phyloP scores from a whole-genome alignment of 257 asterid species.

The Lantana camara region DNA sequence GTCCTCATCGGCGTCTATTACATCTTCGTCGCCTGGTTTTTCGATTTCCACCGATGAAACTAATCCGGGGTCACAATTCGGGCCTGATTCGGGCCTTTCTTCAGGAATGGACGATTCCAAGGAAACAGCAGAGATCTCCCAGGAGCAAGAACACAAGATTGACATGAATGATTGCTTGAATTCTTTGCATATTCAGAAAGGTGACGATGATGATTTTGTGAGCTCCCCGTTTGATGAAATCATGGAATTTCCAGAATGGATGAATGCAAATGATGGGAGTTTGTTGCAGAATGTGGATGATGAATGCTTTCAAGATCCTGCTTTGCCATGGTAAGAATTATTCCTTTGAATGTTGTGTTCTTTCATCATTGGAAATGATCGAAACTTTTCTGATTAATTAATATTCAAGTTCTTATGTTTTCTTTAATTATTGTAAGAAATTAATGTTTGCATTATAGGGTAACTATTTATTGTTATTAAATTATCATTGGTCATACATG shows the following conservation, averaged over 20 bases:
- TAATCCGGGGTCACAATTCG: background rate
- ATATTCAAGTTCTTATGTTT: background rate
- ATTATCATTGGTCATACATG: too few relatives aligned
- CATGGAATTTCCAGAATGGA: conserved; percentile 90
- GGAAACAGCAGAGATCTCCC: conserved; percentile 91
- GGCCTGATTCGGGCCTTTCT: conserved; percentile 55
- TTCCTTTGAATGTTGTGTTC: too few relatives aligned
- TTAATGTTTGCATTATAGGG: too few relatives aligned
- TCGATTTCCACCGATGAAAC: conserved; percentile 29
- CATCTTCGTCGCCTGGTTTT: conserved; percentile 56
- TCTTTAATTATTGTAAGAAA: too few relatives aligned
- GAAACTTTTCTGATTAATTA: background rate
- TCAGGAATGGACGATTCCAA: conserved; percentile 69
- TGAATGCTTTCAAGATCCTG: conserved; percentile 68
- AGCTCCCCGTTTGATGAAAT: conserved; percentile 67
- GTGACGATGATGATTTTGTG: conserved; percentile 59
- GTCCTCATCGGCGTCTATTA: conserved; percentile 56
- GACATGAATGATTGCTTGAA: conserved; percentile 92
- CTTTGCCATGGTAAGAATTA: conserved; percentile 82
- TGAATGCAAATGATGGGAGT: conserved; percentile 58
- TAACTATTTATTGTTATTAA: too few relatives aligned
- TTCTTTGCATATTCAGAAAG: conserved; percentile 70
- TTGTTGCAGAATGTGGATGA: conserved; percentile 55
- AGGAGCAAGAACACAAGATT: conserved; percentile 83
- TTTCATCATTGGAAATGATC: background rate